Percentiles rank a stretch among this genome's conserved stretches.
phyloP scores from a whole-genome alignment of 2,329 filamentous ascomycete species.

The Nothophaeocryptopus gaeumannii region DNA sequence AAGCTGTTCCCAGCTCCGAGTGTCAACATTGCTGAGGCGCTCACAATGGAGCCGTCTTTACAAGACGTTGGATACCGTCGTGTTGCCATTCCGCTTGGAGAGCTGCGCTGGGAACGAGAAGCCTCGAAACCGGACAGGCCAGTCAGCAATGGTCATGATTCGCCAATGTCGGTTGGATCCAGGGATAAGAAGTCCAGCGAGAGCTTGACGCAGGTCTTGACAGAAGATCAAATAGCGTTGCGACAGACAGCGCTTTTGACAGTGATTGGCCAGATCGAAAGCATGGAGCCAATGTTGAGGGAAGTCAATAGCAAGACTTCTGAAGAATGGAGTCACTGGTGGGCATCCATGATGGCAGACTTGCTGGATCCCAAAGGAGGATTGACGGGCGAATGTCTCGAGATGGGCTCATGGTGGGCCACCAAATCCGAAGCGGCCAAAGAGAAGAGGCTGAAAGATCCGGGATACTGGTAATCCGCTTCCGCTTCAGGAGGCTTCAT shows the following conservation, averaged over 20 bases:
- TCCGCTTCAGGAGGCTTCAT: no score
- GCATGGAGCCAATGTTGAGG: constrained; percentile 76
- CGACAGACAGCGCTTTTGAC: constrained; percentile 77
- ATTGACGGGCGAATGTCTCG: constrained; percentile 79
- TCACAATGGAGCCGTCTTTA: constrained; percentile 79
- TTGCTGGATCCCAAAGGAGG: constrained; percentile 75
- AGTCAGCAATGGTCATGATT: constrained; percentile 23
- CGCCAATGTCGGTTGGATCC: constrained; percentile 21
- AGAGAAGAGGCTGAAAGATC: not conserved
- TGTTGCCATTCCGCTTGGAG: constrained; percentile 80
- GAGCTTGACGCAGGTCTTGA: constrained; percentile 12
- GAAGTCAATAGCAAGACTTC: constrained; percentile 81
- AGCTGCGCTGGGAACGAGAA: constrained; percentile 84
- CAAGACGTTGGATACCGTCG: constrained; percentile 69
- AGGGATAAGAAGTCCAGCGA: constrained; percentile 8
- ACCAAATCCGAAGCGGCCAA: constrained; percentile 42
- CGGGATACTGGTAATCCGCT: no score
- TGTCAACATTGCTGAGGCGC: constrained; percentile 68
- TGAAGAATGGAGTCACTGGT: constrained; percentile 91
- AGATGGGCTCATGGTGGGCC: constrained; percentile 64
- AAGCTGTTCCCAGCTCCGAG: constrained; percentile 74
- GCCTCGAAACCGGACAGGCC: constrained; percentile 38
- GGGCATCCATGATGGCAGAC: constrained; percentile 80
- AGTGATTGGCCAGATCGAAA: constrained; percentile 79
- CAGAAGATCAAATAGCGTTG: constrained; percentile 64